Base-by-base conservation (phyloP, 768 basidiomycete species). In the Suillus subalutaceus region DNA sequence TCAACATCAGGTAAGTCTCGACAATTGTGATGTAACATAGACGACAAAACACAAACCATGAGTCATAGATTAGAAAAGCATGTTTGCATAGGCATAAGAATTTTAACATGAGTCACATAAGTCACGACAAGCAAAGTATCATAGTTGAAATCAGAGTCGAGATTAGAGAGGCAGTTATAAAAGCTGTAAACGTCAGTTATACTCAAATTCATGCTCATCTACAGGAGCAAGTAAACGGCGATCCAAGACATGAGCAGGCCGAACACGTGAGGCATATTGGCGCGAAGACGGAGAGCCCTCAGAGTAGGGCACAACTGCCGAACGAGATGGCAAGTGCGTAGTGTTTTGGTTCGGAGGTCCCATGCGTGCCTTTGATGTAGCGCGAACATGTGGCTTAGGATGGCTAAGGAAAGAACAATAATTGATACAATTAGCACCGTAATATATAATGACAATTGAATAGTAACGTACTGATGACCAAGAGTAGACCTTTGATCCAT, bases 311-410 rank as follows among this genome's bases (percentile, higher is more conserved):
- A 37, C 15, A 3, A 26, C 9, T 35, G 55, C 2, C 32, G 12
- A 56, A 56, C 1, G 20, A 56, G 35, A 56, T 56, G 55, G 20
- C 12, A 56, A 56, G 32, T n/a, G 32, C 20, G 2, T 56, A 56
- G 55, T 37, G 20, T 56, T 56, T n/a, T 56, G 55, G 55, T 56
- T 56, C 10, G 10, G 55, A 56, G 35, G 55, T 56, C 53, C 53
- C 55, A 37, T 37, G 55, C 10, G n/a, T 46, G 44, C n/a, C n/a
- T n/a, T n/a, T n/a, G n/a, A n/a, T n/a, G n/a, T 0, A 20, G 44
- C 9, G 3, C 9, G 4, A 46, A 4, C 20, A n/a, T 4, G 0
- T 10, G 20, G 20, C 44, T 46, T 46, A 40, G 30, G 30, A 44
- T 46, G 20, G 1, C 44, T 46, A n/a, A 10, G 20, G 30, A 32